phyloP scores from a whole-genome alignment of 176 grass and related monocot species.

The Musa itinerans region DNA sequence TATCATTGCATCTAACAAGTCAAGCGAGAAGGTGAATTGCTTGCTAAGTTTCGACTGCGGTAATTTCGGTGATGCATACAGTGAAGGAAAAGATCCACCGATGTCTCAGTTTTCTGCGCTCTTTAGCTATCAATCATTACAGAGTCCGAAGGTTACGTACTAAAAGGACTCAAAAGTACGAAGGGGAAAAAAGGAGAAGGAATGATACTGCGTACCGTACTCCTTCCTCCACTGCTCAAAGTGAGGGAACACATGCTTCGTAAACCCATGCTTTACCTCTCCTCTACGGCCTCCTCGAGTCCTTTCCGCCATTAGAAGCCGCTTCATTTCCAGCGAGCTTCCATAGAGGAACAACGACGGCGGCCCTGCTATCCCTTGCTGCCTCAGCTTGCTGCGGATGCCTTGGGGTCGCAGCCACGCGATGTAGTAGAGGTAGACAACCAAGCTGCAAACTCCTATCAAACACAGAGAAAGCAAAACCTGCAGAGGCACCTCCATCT shows the following conservation, averaged over 20 bases:
- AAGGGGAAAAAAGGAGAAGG: not conserved
- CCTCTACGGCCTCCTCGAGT: not conserved
- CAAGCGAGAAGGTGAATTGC: no score
- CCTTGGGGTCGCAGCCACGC: not conserved
- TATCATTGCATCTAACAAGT: no score
- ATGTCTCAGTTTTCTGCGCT: no score
- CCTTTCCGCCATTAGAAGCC: not conserved
- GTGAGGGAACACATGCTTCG: constrained; percentile 61
- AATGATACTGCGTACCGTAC: constrained; percentile 45
- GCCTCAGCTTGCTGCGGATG: constrained; percentile 8
- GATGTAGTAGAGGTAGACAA: constrained; percentile 8
- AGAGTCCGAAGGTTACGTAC: no score
- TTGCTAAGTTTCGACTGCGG: no score
- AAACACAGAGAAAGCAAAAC: not conserved
- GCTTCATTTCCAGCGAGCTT: constrained; percentile 8
- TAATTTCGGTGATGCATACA: no score
- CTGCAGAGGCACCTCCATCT: not conserved
- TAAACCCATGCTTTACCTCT: not conserved
- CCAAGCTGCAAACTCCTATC: constrained; percentile 5
- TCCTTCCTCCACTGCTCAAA: constrained; percentile 83
- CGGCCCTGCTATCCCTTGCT: constrained; percentile 4
- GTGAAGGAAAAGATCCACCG: no score
- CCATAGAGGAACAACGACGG: not conserved
- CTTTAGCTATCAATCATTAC: no score
- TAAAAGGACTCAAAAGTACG: not conserved